These are phyloP conservation scores for Anthostomella pinea DNA, from an alignment of 2,329 filamentous ascomycete genomes.

Conservation along the genomic window DNA sequence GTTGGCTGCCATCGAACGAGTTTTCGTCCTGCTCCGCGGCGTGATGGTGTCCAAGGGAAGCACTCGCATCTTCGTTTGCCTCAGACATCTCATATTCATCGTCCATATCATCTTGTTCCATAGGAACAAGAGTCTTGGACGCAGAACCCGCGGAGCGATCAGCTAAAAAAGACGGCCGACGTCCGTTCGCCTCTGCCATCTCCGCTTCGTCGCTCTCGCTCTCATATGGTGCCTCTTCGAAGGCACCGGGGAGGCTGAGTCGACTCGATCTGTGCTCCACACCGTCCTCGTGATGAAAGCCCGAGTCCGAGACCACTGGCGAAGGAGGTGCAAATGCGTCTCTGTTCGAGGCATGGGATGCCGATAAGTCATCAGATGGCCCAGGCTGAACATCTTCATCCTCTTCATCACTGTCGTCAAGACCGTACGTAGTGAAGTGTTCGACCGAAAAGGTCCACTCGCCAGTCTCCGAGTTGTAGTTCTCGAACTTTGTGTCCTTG, in stretches of 20 bases:
- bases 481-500: conserved; percentile 74
- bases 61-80: conserved; percentile 73
- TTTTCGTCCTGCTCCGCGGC: conserved; percentile 70
- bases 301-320: conserved; percentile 32
- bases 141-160: conserved; percentile 82
- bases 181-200: conserved; percentile 42
- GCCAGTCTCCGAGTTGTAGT: conserved; percentile 75
- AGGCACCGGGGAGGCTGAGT: conserved; percentile 71
- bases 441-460: conserved; percentile 92
- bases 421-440: conserved; percentile 93
- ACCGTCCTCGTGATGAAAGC: conserved; percentile 51
- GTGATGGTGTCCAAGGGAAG: conserved; percentile 69
- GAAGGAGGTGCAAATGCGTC: conserved; percentile 24
- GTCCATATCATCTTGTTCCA: conserved; percentile 66
- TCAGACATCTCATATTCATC: conserved; percentile 74
- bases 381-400: conserved; percentile 60
- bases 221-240: conserved; percentile 59
- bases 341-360: conserved; percentile 15
- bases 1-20: conserved; percentile 51
- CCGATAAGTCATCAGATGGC: conserved; percentile 23
- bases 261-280: conserved; percentile 53
- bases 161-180: conserved; percentile 83
- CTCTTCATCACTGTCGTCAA: conserved; percentile 76
- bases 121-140: conserved; percentile 57
- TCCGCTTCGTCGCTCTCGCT: conserved; percentile 54